Conservation (phyloP, 2,329 filamentous ascomycete genomes). For the Neurospora sp. region DNA sequence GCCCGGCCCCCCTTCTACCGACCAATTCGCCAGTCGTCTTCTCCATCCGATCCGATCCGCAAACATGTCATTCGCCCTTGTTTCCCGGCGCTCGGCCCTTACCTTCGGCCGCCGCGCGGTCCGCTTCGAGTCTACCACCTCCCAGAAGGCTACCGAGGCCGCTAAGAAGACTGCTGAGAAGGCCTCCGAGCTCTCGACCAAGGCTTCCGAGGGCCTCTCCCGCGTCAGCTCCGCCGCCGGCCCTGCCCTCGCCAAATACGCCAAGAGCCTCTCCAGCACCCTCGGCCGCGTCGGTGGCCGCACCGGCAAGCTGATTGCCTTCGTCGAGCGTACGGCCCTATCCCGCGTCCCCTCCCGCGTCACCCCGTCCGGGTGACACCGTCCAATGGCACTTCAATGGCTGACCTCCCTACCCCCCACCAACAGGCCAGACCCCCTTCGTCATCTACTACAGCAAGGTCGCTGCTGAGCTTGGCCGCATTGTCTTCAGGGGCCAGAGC, state of each 20-base stretch:
- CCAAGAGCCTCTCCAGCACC: conserved; percentile 53
- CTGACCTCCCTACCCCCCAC: conserved; percentile 7
- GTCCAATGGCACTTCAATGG: conserved; percentile 7
- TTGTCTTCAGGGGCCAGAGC: conserved; percentile 78
- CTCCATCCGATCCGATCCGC: conserved; percentile 2
- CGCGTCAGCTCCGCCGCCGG: conserved; percentile 73
- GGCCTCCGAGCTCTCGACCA: conserved; percentile 40
- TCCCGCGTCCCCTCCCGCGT: not conserved
- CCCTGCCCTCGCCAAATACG: conserved; percentile 63
- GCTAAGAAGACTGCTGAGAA: conserved; percentile 33
- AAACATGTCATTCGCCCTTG: conserved; percentile 18
- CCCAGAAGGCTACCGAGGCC: conserved; percentile 30
- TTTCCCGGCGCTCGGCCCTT: conserved; percentile 33
- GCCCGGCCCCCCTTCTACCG: not conserved
- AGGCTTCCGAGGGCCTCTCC: conserved; percentile 75
- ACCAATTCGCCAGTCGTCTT: not conserved
- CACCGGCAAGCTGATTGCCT: conserved; percentile 66
- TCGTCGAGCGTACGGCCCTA: conserved; percentile 70
- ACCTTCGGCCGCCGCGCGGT: conserved; percentile 33
- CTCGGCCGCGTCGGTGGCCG: conserved; percentile 72
- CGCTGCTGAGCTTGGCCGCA: conserved; percentile 74
- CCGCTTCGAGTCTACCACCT: conserved; percentile 51
- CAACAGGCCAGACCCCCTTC: conserved; percentile 69
- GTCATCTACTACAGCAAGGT: conserved; percentile 90
- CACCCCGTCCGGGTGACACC: not conserved